Conservation (phyloP, 495 filamentous ascomycete species). For the Penicillium robsamsonii region DNA sequence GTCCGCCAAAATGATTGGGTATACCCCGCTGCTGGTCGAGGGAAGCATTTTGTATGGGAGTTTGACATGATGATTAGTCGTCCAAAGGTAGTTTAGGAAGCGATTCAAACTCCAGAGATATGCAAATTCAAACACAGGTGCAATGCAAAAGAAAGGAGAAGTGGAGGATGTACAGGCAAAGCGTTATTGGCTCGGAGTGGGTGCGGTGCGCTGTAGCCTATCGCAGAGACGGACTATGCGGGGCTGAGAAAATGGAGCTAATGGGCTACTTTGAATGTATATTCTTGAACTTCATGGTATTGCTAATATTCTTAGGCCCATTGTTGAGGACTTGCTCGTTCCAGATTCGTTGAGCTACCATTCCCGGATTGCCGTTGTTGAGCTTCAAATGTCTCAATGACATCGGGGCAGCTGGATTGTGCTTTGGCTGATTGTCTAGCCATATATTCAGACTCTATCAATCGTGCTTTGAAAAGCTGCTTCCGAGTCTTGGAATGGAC, state of each 20-base stretch:
- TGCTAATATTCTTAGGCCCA: not conserved
- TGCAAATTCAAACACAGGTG: too few relatives aligned
- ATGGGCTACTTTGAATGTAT: not conserved
- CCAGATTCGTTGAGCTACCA: not conserved
- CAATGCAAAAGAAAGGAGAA: too few relatives aligned
- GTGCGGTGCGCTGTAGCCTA: too few relatives aligned
- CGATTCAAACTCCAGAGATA: too few relatives aligned
- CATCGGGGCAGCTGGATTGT: not conserved
- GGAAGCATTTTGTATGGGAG: slow-evolving; percentile 2
- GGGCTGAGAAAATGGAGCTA: not conserved
- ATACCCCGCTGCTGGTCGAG: slow-evolving; percentile 41
- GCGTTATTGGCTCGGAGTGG: too few relatives aligned
- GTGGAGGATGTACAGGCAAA: too few relatives aligned
- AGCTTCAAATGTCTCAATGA: slow-evolving; percentile 7
- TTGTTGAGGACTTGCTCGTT: not conserved
- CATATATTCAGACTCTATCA: slow-evolving; percentile 9
- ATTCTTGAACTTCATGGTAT: not conserved
- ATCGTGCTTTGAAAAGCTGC: slow-evolving; percentile 6
- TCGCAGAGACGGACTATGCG: not conserved
- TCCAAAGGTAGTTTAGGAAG: not conserved
- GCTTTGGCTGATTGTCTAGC: slow-evolving; percentile 10
- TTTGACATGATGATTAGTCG: not conserved
- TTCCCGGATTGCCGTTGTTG: not conserved
- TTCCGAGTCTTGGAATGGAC: slow-evolving; percentile 17
- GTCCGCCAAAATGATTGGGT: slow-evolving; percentile 69